Percentiles rank a stretch among this genome's conserved stretches.
Evolutionary conservation across 768 basidiomycete genomes (phyloP).

Genomic region (Trametopsis cervina): DNA sequence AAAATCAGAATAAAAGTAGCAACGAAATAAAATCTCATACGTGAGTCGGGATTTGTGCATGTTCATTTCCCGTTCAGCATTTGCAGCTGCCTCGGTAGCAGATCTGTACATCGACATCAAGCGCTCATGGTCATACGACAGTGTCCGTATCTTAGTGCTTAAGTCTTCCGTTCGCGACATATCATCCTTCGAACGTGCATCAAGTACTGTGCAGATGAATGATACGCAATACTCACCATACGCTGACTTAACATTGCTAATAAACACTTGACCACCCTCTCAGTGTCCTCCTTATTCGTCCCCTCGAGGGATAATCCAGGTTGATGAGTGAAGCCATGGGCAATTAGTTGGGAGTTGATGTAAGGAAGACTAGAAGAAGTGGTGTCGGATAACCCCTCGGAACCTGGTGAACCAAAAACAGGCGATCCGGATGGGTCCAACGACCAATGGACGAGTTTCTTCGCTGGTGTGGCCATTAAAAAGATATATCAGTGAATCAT

Average conservation of each 20-base stretch:
- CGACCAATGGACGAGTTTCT: slow-evolving; percentile 48
- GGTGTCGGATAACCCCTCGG: slow-evolving; percentile 39
- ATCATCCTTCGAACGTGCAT: slow-evolving; percentile 53
- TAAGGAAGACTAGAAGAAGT: slow-evolving; percentile 65
- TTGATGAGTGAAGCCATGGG: slow-evolving; percentile 65
- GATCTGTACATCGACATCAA: slow-evolving; percentile 56
- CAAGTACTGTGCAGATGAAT: too few relatives aligned
- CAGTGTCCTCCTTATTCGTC: slow-evolving; percentile 45
- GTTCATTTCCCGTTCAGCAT: slow-evolving; percentile 74
- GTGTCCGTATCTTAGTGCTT: slow-evolving; percentile 64
- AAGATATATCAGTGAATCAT: too few relatives aligned
- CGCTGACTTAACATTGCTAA: slow-evolving; percentile 70
- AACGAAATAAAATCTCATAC: too few relatives aligned
- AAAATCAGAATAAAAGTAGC: background rate
- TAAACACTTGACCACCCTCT: slow-evolving; percentile 65
- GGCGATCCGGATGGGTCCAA: slow-evolving; percentile 35
- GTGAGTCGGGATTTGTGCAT: slow-evolving; percentile 62
- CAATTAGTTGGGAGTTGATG: slow-evolving; percentile 74
- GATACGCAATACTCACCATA: slow-evolving; percentile 70
- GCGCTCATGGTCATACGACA: slow-evolving; percentile 78
- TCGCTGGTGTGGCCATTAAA: slow-evolving; percentile 29
- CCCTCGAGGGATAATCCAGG: slow-evolving; percentile 69
- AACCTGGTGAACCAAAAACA: slow-evolving; percentile 25
- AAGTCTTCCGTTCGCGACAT: slow-evolving; percentile 75
- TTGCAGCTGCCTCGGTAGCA: slow-evolving; percentile 54